A percentile compares a stretch with the other conserved stretches of the same genome.
Evolutionary conservation across 345 rosid species (phyloP).

Genomic region (Luvunga scandens): DNA sequence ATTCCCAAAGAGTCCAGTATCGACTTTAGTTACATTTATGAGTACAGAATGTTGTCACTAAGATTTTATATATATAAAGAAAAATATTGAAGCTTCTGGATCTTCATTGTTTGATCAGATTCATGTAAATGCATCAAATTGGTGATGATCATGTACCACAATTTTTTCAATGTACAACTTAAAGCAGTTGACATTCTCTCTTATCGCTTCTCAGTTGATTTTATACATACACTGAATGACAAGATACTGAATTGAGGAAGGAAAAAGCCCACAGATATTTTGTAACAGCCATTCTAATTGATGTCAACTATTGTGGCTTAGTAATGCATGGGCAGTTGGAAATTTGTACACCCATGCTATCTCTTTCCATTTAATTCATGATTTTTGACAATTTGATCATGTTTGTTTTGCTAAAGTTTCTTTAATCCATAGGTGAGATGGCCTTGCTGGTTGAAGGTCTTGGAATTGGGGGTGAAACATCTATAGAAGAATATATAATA

Average conservation of each 20-base stretch:
- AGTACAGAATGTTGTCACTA: neutral
- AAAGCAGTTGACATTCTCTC: no score
- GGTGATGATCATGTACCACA: neutral
- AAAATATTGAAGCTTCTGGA: neutral
- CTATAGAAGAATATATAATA: conserved; percentile 84
- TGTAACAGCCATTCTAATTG: neutral
- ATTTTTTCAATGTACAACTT: neutral
- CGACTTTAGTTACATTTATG: neutral
- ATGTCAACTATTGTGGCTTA: neutral
- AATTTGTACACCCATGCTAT: neutral
- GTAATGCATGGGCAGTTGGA: neutral
- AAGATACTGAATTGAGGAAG: neutral
- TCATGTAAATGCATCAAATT: neutral
- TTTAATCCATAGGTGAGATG: conserved; percentile 76
- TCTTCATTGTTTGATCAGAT: neutral
- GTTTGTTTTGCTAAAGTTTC: conserved; percentile 16
- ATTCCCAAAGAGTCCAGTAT: neutral
- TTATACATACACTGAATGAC: neutral
- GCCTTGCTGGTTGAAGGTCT: conserved; percentile 96
- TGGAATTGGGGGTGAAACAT: conserved; percentile 85
- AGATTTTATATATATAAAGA: neutral
- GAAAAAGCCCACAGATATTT: neutral
- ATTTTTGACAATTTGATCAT: neutral
- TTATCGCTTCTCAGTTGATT: neutral
- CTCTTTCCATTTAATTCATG: neutral